Conservation (phyloP, 495 filamentous ascomycete genomes). For the Lophiotrema nucula region DNA sequence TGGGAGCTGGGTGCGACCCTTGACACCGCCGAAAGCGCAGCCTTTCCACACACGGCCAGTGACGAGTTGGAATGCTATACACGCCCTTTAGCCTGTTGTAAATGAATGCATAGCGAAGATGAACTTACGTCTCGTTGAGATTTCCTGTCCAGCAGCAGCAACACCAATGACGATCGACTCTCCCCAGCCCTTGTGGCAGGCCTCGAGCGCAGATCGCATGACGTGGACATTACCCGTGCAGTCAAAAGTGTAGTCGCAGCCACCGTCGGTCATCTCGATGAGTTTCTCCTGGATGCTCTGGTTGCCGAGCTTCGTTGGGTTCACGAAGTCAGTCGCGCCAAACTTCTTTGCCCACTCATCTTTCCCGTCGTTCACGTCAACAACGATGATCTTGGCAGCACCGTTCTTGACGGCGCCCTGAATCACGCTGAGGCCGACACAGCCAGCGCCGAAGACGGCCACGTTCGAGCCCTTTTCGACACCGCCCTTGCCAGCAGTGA, state of each 20-base stretch:
- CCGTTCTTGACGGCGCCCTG: slow-evolving; percentile 90
- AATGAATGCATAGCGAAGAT: slow-evolving; percentile 10
- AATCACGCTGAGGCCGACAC: slow-evolving; percentile 90
- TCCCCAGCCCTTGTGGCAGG: slow-evolving; percentile 99
- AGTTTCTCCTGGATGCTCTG: slow-evolving; percentile 85
- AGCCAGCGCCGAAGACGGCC: slow-evolving; percentile 95
- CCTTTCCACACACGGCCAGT: slow-evolving; percentile 97
- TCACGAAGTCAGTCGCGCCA: slow-evolving; percentile 94
- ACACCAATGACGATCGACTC: slow-evolving; percentile 98
- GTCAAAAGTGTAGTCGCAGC: slow-evolving; percentile 98
- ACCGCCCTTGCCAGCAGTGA: slow-evolving; percentile 68
- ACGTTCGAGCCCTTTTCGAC: slow-evolving; percentile 84
- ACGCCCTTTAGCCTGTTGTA: slow-evolving; percentile 9
- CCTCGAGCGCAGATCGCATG: slow-evolving; percentile 94
- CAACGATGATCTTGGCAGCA: slow-evolving; percentile 87
- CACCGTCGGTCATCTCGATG: slow-evolving; percentile 98
- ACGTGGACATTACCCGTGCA: slow-evolving; percentile 96
- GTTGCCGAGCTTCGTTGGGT: slow-evolving; percentile 73
- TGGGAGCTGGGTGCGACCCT: slow-evolving; percentile 89
- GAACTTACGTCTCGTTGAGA: slow-evolving; percentile 85
- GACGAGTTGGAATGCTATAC: slow-evolving; percentile 91
- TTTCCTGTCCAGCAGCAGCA: slow-evolving; percentile 96
- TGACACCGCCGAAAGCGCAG: slow-evolving; percentile 96
- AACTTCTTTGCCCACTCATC: slow-evolving; percentile 92
- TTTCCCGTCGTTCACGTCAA: slow-evolving; percentile 91